Evolutionary conservation across 192 early-diverging fungal genomes (phyloP).

Genomic region (Coemansia javaensis): DNA sequence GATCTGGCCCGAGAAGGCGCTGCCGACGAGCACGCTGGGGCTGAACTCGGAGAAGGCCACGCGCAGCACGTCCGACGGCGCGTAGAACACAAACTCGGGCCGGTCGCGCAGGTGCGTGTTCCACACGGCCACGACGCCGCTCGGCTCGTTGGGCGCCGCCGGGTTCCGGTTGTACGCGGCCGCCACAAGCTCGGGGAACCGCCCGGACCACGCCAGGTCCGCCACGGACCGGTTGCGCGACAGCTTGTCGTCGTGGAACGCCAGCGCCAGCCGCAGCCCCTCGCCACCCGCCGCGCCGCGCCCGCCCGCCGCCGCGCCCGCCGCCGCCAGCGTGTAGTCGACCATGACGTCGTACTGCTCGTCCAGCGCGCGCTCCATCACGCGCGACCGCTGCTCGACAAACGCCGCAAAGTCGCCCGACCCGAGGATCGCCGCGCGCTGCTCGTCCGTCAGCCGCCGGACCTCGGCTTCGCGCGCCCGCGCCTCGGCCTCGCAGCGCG

Average conservation of each 20-base stretch:
- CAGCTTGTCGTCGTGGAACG: conserved; percentile 80
- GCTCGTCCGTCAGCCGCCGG: conserved; percentile 78
- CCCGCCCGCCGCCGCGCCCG: conserved; percentile 8
- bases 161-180: conserved; percentile 92
- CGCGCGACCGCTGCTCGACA: conserved; percentile 78
- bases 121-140: conserved; percentile 95
- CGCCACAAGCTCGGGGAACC: conserved; percentile 84
- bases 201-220: conserved; percentile 85
- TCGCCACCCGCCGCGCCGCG: conserved; percentile 62
- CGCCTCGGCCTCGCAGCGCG: conserved; percentile 62
- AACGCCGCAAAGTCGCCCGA: conserved; percentile 80
- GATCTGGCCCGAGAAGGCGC: conserved; percentile 97
- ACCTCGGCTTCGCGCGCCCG: conserved; percentile 53
- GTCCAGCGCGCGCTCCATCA: conserved; percentile 85
- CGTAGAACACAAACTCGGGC: conserved; percentile 93
- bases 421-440: conserved; percentile 67
- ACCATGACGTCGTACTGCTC: conserved; percentile 87
- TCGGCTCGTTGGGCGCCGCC: conserved; percentile 78
- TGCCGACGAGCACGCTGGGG: conserved; percentile 87
- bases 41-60: conserved; percentile 91
- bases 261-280: conserved; percentile 62
- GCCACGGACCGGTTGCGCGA: conserved; percentile 87
- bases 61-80: conserved; percentile 86
- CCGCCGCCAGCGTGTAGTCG: conserved; percentile 76
- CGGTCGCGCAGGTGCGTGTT: conserved; percentile 80